Evolutionary conservation across 345 rosid genomes (phyloP).

Genomic region (Pugionium dolabratum): DNA sequence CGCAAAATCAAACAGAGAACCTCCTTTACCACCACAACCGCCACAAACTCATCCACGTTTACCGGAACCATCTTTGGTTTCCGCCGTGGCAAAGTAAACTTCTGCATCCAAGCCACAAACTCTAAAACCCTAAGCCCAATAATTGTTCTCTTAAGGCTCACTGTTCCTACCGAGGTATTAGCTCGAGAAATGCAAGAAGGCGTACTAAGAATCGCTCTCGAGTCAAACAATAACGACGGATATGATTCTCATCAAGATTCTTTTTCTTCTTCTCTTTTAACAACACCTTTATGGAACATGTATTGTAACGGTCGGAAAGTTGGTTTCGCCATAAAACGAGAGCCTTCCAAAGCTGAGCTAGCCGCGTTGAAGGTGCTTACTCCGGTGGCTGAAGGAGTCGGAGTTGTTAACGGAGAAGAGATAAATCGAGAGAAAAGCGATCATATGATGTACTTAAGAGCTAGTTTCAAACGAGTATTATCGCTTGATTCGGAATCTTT

Average conservation of each 20-base stretch:
- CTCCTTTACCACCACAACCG: slow-evolving; percentile 10
- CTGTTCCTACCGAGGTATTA: slow-evolving; percentile 50
- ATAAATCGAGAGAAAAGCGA: slow-evolving; percentile 36
- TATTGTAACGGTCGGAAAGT: slow-evolving; percentile 69
- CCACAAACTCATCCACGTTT: slow-evolving; percentile 38
- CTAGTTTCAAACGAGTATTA: slow-evolving; percentile 52
- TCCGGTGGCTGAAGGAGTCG: slow-evolving; percentile 62
- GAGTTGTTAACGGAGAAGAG: slow-evolving; percentile 52
- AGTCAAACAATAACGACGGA: slow-evolving; percentile 33
- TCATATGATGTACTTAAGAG: slow-evolving; percentile 66
- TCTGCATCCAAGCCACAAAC: slow-evolving; percentile 59
- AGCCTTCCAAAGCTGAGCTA: slow-evolving; percentile 48
- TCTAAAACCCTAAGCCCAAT: slow-evolving; percentile 51
- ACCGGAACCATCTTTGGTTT: slow-evolving; percentile 68
- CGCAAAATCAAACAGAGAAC: slow-evolving; percentile 11
- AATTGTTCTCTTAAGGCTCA: slow-evolving; percentile 56
- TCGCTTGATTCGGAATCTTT: slow-evolving; percentile 64
- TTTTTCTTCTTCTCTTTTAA: slow-evolving; percentile 41
- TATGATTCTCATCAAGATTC: neutral
- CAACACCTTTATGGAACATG: slow-evolving; percentile 63
- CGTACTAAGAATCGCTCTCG: slow-evolving; percentile 55
- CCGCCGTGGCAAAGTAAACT: slow-evolving; percentile 62
- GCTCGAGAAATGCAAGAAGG: slow-evolving; percentile 75
- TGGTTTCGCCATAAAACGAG: slow-evolving; percentile 67
- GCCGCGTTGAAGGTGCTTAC: slow-evolving; percentile 53